These are phyloP conservation scores for Penicillium sp. DNA, from an alignment of 2,329 filamentous ascomycete genomes.

Conservation along the genomic window DNA sequence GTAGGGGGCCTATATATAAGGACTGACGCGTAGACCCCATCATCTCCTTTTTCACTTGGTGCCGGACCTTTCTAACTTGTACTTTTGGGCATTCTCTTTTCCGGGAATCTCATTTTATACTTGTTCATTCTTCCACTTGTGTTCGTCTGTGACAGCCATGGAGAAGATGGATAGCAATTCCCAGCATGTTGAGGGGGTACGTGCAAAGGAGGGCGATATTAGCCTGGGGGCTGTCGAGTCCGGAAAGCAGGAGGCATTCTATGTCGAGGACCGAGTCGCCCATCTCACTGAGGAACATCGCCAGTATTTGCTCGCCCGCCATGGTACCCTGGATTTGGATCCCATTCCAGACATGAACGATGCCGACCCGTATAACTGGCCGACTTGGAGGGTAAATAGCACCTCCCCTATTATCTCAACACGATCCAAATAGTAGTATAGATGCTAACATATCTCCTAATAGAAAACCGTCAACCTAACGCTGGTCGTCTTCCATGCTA, in stretches of 20 bases:
- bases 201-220: conserved; percentile 15
- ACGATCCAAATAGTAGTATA: neutral
- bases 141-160: conserved; percentile 13
- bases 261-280: conserved; percentile 27
- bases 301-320: conserved; percentile 59
- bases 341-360: conserved; percentile 58
- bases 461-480: conserved; percentile 49
- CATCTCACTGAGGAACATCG: conserved; percentile 36
- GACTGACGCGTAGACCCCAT: neutral
- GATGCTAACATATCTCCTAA: neutral
- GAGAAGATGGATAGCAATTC: conserved; percentile 21
- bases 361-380: conserved; percentile 64
- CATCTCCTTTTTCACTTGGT: neutral
- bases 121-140: neutral
- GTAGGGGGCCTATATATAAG: conserved; percentile 1
- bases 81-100: neutral
- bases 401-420: neutral
- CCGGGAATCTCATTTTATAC: neutral
- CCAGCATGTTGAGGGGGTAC: conserved; percentile 25
- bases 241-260: conserved; percentile 25
- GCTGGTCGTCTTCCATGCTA: conserved; percentile 58
- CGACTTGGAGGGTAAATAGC: conserved; percentile 53
- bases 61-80: neutral
- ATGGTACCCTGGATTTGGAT: conserved; percentile 62
- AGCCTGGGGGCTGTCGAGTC: conserved; percentile 19